Base-by-base conservation (phyloP, 768 basidiomycete species). In the Trametes maxima region DNA sequence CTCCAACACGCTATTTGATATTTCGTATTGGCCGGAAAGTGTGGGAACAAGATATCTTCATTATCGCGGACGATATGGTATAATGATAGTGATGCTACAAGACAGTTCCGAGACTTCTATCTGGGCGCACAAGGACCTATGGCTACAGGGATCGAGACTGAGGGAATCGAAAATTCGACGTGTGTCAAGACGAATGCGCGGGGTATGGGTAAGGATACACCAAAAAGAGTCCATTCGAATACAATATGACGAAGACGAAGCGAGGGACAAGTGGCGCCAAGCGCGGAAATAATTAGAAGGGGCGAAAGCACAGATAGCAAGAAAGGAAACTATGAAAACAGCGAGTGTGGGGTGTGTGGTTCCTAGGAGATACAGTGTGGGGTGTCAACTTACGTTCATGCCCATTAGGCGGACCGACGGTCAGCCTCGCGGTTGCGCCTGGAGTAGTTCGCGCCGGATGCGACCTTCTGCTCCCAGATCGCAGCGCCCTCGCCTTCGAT, bases 401-500 rank as follows among this genome's bases (percentile, higher is more conserved):
- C 21, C 54, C 13, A 54, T 66, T 43, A 56, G 13, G 62, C 56
- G 12, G 52, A 63, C 22, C 65, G 65, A 39, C 62, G 61, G 11
- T 63, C 62, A 3, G 54, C 22, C 35, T 65, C 62, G 47, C 63
- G 61, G 35, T 19, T 47, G 36, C 58, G 54, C 46, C 63, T 48
- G 25, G 63, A 47, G 39, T 50, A 45, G 12, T 55, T 13, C 37
- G 52, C 55, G 19, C 66, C 67, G 12, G 67, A 42, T 12, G 76
- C 79, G 51, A 63, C 50, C 69, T 82, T 83, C 52, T 81, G 80
- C 66, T 90, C 87, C 90, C 90, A 92, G 21, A 70, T 55, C 19
- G 71, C 69, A 44, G 82, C 84, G 13, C 86, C 86, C 70, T 94
- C 88, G 28, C 82, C 86, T 14, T 82, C 81, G 16, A 79, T 44